Conservation (phyloP, 805 yeast species). For the Ascoidea tarda region DNA sequence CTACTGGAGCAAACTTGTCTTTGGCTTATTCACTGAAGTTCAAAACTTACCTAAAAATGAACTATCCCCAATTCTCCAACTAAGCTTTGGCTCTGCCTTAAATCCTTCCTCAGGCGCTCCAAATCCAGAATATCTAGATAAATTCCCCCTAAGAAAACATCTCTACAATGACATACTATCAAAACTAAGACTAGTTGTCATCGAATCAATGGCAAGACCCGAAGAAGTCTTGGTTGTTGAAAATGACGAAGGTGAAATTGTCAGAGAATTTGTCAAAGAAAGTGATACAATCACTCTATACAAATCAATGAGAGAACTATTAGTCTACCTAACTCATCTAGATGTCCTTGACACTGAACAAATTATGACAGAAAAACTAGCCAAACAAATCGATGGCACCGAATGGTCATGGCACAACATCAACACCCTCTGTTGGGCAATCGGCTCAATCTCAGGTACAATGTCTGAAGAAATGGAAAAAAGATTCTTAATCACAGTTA, state of each 20-base stretch:
- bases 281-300: conserved; percentile 93
- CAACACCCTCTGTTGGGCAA: conserved; percentile 98
- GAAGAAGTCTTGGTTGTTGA: conserved; percentile 96
- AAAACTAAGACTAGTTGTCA: conserved; percentile 78
- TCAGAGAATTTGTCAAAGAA: conserved; percentile 92
- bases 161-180: conserved; percentile 68
- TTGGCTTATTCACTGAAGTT: conserved; percentile 70
- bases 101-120: conserved; percentile 66
- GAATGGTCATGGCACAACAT: conserved; percentile 99
- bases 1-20: conserved; percentile 85
- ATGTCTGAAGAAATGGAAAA: conserved; percentile 98
- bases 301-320: conserved; percentile 89
- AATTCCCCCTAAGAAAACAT: conserved; percentile 76
- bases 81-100: conserved; percentile 27
- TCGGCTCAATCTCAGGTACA: conserved; percentile 96
- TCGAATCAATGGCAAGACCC: conserved; percentile 96
- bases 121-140: conserved; percentile 65
- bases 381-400: conserved; percentile 85
- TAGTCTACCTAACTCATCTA: conserved; percentile 89
- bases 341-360: conserved; percentile 89
- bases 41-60: conserved; percentile 65
- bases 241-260: conserved; percentile 98
- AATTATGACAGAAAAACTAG: conserved; percentile 84
- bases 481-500: conserved; percentile 82
- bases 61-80: conserved; percentile 63